Evolutionary conservation across 2,329 filamentous ascomycete genomes (phyloP).

Genomic region (Ophiobolus disseminans): DNA sequence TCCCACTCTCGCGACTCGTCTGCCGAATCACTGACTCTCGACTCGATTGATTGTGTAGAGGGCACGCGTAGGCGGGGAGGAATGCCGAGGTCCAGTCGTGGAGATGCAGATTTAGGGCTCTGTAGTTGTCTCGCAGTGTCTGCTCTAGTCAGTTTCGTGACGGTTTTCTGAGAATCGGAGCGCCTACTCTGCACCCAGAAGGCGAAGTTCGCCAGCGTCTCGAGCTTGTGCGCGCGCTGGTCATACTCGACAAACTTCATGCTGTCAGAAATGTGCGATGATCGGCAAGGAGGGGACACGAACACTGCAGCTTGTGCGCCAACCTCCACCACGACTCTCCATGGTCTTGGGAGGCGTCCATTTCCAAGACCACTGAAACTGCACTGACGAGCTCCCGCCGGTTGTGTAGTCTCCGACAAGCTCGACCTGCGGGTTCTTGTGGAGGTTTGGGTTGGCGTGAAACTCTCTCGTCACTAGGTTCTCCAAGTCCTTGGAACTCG

Average conservation of each 20-base stretch:
- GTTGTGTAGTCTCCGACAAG: slow-evolving; percentile 92
- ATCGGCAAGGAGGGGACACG: slow-evolving; percentile 39
- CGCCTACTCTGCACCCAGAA: slow-evolving; percentile 87
- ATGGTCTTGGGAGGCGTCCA: slow-evolving; percentile 86
- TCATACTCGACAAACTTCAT: slow-evolving; percentile 93
- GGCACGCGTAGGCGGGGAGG: slow-evolving; percentile 81
- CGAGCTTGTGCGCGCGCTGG: slow-evolving; percentile 84
- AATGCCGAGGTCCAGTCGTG: slow-evolving; percentile 74
- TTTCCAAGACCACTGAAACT: slow-evolving; percentile 96
- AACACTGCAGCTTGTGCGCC: slow-evolving; percentile 93
- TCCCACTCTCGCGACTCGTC: slow-evolving; percentile 52
- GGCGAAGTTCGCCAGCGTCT: slow-evolving; percentile 89
- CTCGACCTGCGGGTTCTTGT: slow-evolving; percentile 96
- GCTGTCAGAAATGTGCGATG: slow-evolving; percentile 24
- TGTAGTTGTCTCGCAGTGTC: slow-evolving; percentile 49
- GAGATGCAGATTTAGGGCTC: slow-evolving; percentile 62
- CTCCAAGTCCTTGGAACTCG: slow-evolving; percentile 84
- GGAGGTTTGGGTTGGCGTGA: slow-evolving; percentile 93
- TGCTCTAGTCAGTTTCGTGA: slow-evolving; percentile 23
- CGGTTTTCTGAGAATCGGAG: not conserved
- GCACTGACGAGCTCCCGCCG: slow-evolving; percentile 79
- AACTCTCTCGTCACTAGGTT: slow-evolving; percentile 95
- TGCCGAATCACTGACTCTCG: slow-evolving; percentile 77
- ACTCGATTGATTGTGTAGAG: slow-evolving; percentile 87
- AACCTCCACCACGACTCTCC: slow-evolving; percentile 88